Base-by-base conservation (phyloP, 1,139 yeast genomes). In the Nakaseomyces kungkrabaensis region DNA sequence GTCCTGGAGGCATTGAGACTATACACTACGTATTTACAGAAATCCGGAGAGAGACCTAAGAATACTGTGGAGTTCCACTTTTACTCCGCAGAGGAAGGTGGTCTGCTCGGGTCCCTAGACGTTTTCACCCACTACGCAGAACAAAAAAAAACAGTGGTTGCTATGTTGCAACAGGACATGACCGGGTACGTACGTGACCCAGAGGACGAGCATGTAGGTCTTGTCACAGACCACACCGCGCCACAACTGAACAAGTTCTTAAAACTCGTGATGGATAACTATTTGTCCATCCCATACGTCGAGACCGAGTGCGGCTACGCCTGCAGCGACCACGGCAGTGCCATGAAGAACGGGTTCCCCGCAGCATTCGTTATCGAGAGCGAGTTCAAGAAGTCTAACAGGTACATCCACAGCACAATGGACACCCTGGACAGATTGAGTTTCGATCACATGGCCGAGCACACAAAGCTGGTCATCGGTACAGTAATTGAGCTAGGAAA, bases 81-180 rank as follows among this genome's bases (percentile, higher is more conserved):
- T 74, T 90, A 88, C 68, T 80, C 95, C 41, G 97, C 96, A 2
- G 97, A 90, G 70, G 98, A 90, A 72, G 90, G 88, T 52, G 97
- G 97, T 0, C 72, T 88, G 51, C 72, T 87, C 50, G 98, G 98
- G 0, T 87, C 96, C 4, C 77, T 79, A 56, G 95, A 87, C 53
- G 78, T 90, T 9, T 86, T 86, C 66, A 68, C 77, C 22, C 44
- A 50, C 11, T 68, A 72, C 32, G 85, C 85, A 61, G 66, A 74
- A 26, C 61, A 65, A 9, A 58, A 68, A 1, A 72, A 72, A 40
- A 72, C 74, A 22, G 90, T 90, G 25, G 75, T 82, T 36, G 90
- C 90, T 5, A 84, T 89, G 89, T 73, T 90, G 48, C 97, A 90
- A 67, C 96, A 89, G 66, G 97, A 90, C 64, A 90, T 90, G 97